phyloP scores from a whole-genome alignment of 495 filamentous ascomycete species.

The Lasiosphaeria miniovina region DNA sequence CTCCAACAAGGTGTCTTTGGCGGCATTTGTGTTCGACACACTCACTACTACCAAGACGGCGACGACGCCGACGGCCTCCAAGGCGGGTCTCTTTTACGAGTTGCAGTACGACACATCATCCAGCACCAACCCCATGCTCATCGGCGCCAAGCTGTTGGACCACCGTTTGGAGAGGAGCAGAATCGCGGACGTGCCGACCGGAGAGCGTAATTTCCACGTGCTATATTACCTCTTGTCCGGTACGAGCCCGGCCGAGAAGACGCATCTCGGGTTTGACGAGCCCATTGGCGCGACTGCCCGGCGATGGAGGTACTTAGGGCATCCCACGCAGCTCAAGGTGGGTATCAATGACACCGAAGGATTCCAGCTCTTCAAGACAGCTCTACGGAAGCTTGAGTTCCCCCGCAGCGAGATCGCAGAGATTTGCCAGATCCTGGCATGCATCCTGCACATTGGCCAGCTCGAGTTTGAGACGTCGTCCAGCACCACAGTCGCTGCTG shows the following conservation, averaged over 20 bases:
- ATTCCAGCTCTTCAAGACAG: slow-evolving; percentile 97
- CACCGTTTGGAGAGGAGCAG: slow-evolving; percentile 88
- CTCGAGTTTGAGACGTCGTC: slow-evolving; percentile 83
- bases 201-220: slow-evolving; percentile 93
- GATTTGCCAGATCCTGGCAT: slow-evolving; percentile 88
- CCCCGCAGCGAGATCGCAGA: slow-evolving; percentile 90
- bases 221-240: slow-evolving; percentile 93
- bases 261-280: slow-evolving; percentile 80
- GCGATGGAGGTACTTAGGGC: slow-evolving; percentile 92
- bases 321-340: slow-evolving; percentile 93
- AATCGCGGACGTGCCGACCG: slow-evolving; percentile 85
- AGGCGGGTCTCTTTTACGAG: slow-evolving; percentile 91
- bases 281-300: slow-evolving; percentile 58
- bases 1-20: slow-evolving; percentile 87
- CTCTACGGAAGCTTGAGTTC: slow-evolving; percentile 89
- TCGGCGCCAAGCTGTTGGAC: slow-evolving; percentile 92
- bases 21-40: slow-evolving; percentile 91
- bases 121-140: slow-evolving; percentile 72
- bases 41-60: slow-evolving; percentile 97
- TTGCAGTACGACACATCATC: slow-evolving; percentile 92
- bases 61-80: slow-evolving; percentile 91
- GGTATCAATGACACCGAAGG: slow-evolving; percentile 94
- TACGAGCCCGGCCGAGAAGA: slow-evolving; percentile 84
- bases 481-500: slow-evolving; percentile 69
- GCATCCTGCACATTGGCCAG: slow-evolving; percentile 92